These are phyloP conservation scores for Phytophthora ramorum DNA, from an alignment of 352 stramenopile species.

Conservation along the genomic window DNA sequence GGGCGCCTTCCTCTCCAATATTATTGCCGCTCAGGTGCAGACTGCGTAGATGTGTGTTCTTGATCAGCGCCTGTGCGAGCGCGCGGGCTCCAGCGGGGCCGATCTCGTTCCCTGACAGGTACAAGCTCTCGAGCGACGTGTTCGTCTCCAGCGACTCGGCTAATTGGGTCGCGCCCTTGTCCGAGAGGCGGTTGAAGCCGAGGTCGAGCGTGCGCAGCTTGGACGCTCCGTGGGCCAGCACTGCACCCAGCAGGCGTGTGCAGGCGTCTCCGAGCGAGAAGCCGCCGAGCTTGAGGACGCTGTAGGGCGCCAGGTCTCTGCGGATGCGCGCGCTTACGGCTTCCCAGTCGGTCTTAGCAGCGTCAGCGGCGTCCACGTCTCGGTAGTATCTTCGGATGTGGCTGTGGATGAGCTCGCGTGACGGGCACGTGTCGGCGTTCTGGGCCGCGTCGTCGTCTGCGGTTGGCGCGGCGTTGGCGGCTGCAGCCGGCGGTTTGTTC, in stretches of 20 bases:
- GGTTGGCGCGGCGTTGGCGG: not conserved
- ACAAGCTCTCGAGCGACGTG: conserved; percentile 70
- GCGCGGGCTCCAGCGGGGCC: conserved; percentile 56
- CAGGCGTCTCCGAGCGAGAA: conserved; percentile 78
- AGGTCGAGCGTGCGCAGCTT: conserved; percentile 74
- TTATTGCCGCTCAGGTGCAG: conserved; percentile 87
- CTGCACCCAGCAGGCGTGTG: conserved; percentile 62
- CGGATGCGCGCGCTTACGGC: conserved; percentile 57
- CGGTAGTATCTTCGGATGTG: conserved; percentile 64
- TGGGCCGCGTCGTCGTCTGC: conserved; percentile 10
- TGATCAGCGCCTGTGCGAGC: conserved; percentile 54
- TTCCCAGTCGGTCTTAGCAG: conserved; percentile 35
- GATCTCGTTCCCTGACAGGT: conserved; percentile 86
- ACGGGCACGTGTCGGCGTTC: conserved; percentile 41
- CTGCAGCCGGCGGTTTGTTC: conserved; percentile 35
- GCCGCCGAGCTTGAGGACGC: conserved; percentile 78
- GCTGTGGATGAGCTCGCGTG: conserved; percentile 70
- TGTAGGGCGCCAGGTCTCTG: conserved; percentile 63
- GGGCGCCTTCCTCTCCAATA: conserved; percentile 77
- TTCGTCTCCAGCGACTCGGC: conserved; percentile 68
- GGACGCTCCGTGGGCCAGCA: conserved; percentile 46
- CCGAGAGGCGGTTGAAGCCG: conserved; percentile 83
- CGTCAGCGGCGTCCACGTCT: conserved; percentile 40
- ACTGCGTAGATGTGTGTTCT: conserved; percentile 66
- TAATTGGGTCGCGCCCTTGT: conserved; percentile 65